These are phyloP conservation scores for Oryza australiensis DNA, from an alignment of 176 grass and related monocot genomes.

Conservation along the genomic window DNA sequence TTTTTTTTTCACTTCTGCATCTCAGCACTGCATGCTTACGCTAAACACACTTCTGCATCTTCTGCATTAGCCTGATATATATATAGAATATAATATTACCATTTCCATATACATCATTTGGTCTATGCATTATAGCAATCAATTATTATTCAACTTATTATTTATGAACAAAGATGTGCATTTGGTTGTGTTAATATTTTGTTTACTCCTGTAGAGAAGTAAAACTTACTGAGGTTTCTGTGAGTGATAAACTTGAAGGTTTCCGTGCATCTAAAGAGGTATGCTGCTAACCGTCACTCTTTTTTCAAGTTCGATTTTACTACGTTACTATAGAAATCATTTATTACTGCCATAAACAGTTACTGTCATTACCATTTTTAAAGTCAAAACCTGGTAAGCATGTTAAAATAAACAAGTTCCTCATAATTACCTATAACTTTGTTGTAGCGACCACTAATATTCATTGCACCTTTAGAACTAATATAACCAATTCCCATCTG, in stretches of 20 bases:
- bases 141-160: constrained; percentile 2
- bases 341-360: not conserved
- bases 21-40: not conserved
- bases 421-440: not conserved
- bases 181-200: constrained; percentile 25
- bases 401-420: not conserved
- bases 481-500: not conserved
- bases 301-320: not conserved
- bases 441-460: not conserved
- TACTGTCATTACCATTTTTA: not conserved
- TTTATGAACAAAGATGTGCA: not conserved
- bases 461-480: not conserved
- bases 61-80: too few relatives aligned
- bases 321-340: not conserved
- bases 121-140: not conserved
- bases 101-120: not conserved
- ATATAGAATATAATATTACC: too few relatives aligned
- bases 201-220: constrained; percentile 38
- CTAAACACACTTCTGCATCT: not conserved
- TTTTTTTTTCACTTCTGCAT: not conserved
- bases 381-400: not conserved
- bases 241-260: constrained; percentile 94
- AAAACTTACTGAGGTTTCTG: constrained; percentile 94
- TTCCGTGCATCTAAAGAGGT: constrained; percentile 94
- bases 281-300: constrained; percentile 18